A percentile compares a stretch with the other conserved stretches of the same genome.
Evolutionary conservation across 768 basidiomycete species (phyloP).

Genomic region (Podaxis sp.): DNA sequence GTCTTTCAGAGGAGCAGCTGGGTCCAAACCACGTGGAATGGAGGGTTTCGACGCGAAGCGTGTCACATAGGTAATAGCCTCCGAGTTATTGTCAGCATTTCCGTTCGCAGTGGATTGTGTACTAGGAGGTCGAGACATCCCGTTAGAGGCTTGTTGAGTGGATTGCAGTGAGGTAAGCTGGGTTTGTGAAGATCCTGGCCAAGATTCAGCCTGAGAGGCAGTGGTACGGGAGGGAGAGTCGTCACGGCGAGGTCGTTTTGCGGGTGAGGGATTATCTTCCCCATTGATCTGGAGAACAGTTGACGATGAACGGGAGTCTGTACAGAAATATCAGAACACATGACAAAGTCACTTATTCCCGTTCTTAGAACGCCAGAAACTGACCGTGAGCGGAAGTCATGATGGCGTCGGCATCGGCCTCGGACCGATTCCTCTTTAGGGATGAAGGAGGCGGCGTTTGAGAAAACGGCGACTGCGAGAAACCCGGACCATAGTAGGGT

Average conservation of each 20-base stretch:
- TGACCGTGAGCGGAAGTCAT: slow-evolving; percentile 18
- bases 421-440: slow-evolving; percentile 39
- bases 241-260: slow-evolving; percentile 69
- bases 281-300: slow-evolving; percentile 43
- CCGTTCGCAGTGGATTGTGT: slow-evolving; percentile 39
- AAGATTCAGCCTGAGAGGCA: slow-evolving; percentile 27
- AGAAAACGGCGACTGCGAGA: slow-evolving; percentile 47
- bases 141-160: slow-evolving; percentile 34
- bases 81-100: slow-evolving; percentile 31
- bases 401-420: slow-evolving; percentile 52
- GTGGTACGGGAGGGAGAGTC: slow-evolving; percentile 28
- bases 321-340: slow-evolving; percentile 37
- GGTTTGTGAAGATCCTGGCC: slow-evolving; percentile 31
- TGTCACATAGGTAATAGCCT: slow-evolving; percentile 40
- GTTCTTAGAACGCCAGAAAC: not conserved
- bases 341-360: slow-evolving; percentile 1
- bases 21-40: slow-evolving; percentile 48
- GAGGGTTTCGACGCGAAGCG: slow-evolving; percentile 70
- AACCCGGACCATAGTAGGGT: slow-evolving; percentile 38
- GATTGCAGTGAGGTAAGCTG: slow-evolving; percentile 18
- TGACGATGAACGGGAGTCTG: slow-evolving; percentile 49
- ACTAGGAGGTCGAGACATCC: slow-evolving; percentile 44
- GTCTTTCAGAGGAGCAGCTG: slow-evolving; percentile 46
- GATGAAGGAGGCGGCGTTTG: slow-evolving; percentile 44
- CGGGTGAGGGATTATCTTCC: slow-evolving; percentile 62